Evolutionary conservation across 129 eudicot species (phyloP).

Genomic region (Calendula officinalis): DNA sequence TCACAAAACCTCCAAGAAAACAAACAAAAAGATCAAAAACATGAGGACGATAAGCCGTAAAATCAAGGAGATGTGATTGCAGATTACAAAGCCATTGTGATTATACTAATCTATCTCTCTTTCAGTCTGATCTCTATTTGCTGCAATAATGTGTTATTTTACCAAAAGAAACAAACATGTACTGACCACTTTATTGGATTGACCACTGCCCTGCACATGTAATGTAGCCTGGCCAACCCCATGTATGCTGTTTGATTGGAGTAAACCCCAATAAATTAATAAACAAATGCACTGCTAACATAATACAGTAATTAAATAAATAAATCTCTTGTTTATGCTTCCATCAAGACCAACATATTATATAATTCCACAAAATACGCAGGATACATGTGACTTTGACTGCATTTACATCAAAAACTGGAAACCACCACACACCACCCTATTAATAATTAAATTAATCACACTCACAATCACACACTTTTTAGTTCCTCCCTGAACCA

Average conservation of each 20-base stretch:
- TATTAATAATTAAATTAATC: slow-evolving; percentile 25
- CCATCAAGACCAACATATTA: slow-evolving; percentile 17
- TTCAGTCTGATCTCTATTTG: background rate
- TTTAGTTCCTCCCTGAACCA: slow-evolving; percentile 16
- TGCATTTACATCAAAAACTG: slow-evolving; percentile 30
- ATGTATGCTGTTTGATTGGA: slow-evolving; percentile 22
- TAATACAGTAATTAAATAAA: background rate
- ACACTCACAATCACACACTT: slow-evolving; percentile 34
- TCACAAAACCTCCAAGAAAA: slow-evolving; percentile 30
- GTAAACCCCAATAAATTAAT: slow-evolving; percentile 19
- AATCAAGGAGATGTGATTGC: background rate
- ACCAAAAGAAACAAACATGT: background rate
- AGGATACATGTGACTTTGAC: slow-evolving; percentile 36
- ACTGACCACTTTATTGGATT: slow-evolving; percentile 25
- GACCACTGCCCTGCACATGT: slow-evolving; percentile 39
- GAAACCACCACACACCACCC: slow-evolving; percentile 21
- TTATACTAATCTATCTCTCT: no score
- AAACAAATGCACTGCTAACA: background rate
- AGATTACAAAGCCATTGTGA: slow-evolving; percentile 38
- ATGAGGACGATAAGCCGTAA: background rate
- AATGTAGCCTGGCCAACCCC: slow-evolving; percentile 23
- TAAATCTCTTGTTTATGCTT: slow-evolving; percentile 8
- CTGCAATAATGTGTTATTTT: background rate
- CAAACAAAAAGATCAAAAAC: background rate
- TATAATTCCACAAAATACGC: slow-evolving; percentile 23